These are phyloP conservation scores for Dalbergia oliveri DNA, from an alignment of 306 rosid species.

Conservation along the genomic window DNA sequence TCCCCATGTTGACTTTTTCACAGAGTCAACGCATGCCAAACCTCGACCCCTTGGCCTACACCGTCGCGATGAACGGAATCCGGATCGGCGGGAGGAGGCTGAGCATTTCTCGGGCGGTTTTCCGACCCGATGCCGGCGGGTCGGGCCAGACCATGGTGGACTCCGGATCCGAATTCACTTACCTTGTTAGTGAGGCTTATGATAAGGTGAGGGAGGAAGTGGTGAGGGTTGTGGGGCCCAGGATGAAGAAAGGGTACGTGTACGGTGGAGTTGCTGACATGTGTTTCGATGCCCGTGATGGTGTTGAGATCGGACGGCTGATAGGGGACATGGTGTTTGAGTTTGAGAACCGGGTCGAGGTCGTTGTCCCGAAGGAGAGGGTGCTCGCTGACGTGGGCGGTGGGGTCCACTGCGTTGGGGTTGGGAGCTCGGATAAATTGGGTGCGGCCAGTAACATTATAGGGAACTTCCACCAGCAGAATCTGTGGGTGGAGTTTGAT, in stretches of 20 bases:
- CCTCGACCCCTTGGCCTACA: slow-evolving; percentile 77
- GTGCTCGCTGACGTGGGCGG: slow-evolving; percentile 70
- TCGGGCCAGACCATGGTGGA: slow-evolving; percentile 95
- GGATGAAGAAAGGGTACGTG: slow-evolving; percentile 71
- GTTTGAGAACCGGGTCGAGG: slow-evolving; percentile 79
- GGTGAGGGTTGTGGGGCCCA: slow-evolving; percentile 67
- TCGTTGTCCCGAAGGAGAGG: slow-evolving; percentile 60
- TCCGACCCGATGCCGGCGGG: slow-evolving; percentile 70
- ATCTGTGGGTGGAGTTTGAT: slow-evolving; percentile 92
- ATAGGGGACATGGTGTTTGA: slow-evolving; percentile 79
- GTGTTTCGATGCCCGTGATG: slow-evolving; percentile 65
- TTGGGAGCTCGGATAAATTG: slow-evolving; percentile 76
- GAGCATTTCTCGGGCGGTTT: slow-evolving; percentile 54
- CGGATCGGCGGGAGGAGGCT: slow-evolving; percentile 60
- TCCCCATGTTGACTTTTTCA: slow-evolving; percentile 54
- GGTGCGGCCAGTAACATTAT: slow-evolving; percentile 81
- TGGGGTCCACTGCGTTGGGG: slow-evolving; percentile 79
- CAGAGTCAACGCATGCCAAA: slow-evolving; percentile 82
- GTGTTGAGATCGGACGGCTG: slow-evolving; percentile 63
- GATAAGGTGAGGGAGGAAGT: slow-evolving; percentile 66
- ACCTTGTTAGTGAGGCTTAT: slow-evolving; percentile 76
- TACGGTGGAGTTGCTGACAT: slow-evolving; percentile 77
- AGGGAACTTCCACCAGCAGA: slow-evolving; percentile 85
- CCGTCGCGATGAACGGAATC: slow-evolving; percentile 73
- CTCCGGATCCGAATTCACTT: slow-evolving; percentile 87